Conservation (phyloP, 352 stramenopile genomes). For the Pythium periplocum region DNA sequence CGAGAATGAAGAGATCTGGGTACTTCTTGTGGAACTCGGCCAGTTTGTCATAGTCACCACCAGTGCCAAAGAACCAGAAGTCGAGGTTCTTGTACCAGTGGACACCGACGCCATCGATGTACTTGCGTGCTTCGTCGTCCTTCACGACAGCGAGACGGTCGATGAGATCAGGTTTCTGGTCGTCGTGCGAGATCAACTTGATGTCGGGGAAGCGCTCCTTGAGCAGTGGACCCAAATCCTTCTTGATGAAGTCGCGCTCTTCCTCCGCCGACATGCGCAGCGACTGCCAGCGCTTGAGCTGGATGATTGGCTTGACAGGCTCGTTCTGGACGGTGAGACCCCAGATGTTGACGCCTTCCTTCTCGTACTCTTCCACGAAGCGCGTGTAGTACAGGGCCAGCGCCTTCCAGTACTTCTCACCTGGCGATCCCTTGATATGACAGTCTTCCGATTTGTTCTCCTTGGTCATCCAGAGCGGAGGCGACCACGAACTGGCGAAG, state of each 20-base stretch:
- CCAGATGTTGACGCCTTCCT: slow-evolving; percentile 61
- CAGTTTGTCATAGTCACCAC: slow-evolving; percentile 36
- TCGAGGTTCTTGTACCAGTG: slow-evolving; percentile 76
- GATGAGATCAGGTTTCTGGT: slow-evolving; percentile 61
- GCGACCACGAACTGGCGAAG: slow-evolving; percentile 69
- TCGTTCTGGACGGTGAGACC: slow-evolving; percentile 82
- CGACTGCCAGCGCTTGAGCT: slow-evolving; percentile 44
- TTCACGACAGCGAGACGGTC: slow-evolving; percentile 33
- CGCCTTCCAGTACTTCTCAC: slow-evolving; percentile 52
- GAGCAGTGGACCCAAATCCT: slow-evolving; percentile 57
- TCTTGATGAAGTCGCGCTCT: slow-evolving; percentile 56
- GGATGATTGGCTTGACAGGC: slow-evolving; percentile 40
- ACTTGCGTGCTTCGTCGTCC: slow-evolving; percentile 43
- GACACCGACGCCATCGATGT: slow-evolving; percentile 74
- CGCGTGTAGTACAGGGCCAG: slow-evolving; percentile 80
- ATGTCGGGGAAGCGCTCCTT: slow-evolving; percentile 51
- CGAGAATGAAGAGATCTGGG: slow-evolving; percentile 69
- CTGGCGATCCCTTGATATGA: slow-evolving; percentile 30
- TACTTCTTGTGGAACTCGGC: slow-evolving; percentile 41
- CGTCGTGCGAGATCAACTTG: slow-evolving; percentile 75
- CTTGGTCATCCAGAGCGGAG: slow-evolving; percentile 80
- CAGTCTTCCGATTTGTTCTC: slow-evolving; percentile 46
- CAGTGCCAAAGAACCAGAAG: slow-evolving; percentile 27
- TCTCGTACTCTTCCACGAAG: slow-evolving; percentile 71
- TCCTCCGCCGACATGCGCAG: slow-evolving; percentile 24